Percentiles rank a stretch among this genome's conserved stretches.
These are phyloP conservation scores for Penicillium antarcticum DNA, from an alignment of 495 filamentous ascomycete species.

Conservation along the genomic window DNA sequence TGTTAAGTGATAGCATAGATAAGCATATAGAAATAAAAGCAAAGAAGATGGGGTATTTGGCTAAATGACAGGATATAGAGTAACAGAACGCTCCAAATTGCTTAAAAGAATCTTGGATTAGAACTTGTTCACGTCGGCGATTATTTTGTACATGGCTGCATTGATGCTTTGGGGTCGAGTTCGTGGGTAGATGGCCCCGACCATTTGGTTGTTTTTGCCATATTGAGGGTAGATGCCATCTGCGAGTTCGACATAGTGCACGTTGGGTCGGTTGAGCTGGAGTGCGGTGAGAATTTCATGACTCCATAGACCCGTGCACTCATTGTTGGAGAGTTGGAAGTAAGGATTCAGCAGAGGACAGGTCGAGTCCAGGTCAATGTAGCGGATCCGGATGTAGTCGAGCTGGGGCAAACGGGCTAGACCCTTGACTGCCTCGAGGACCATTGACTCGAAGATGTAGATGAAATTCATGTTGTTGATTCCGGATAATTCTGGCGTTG, in stretches of 20 bases:
- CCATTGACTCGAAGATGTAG: constrained; percentile 59
- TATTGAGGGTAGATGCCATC: constrained; percentile 48
- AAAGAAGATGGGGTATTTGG: constrained; percentile 6
- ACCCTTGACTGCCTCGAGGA: constrained; percentile 56
- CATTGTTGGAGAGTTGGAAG: constrained; percentile 55
- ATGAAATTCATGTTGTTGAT: constrained; percentile 69
- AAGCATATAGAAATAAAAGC: neutral
- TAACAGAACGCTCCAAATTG: neutral
- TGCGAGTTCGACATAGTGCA: constrained; percentile 53
- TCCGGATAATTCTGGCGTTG: constrained; percentile 50
- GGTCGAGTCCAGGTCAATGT: constrained; percentile 63
- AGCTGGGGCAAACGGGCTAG: constrained; percentile 51
- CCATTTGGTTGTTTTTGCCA: constrained; percentile 25
- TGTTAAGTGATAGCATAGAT: neutral
- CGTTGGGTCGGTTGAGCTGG: constrained; percentile 48
- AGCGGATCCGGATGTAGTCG: constrained; percentile 62
- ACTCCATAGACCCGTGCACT: constrained; percentile 67
- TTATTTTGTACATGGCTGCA: constrained; percentile 29
- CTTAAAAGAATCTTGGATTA: constrained; percentile 12
- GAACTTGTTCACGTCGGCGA: constrained; percentile 25
- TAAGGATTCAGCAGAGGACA: constrained; percentile 58
- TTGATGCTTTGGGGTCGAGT: constrained; percentile 31
- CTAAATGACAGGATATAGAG: neutral
- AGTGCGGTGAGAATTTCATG: constrained; percentile 58
- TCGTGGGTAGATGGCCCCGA: constrained; percentile 30